These are phyloP conservation scores for Lasiodiplodia gonubiensis DNA, from an alignment of 2,329 filamentous ascomycete genomes.

Conservation along the genomic window DNA sequence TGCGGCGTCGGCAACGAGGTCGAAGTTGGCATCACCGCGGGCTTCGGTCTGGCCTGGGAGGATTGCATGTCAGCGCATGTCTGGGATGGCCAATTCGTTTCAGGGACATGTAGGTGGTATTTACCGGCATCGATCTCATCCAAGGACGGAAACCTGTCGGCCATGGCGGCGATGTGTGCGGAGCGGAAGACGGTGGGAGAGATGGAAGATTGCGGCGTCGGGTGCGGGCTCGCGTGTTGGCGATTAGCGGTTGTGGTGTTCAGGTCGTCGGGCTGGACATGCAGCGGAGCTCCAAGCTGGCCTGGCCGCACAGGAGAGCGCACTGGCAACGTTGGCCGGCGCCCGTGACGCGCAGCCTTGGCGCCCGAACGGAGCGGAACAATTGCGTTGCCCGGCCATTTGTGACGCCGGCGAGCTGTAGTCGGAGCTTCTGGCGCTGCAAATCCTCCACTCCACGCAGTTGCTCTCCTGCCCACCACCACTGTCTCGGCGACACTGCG, in stretches of 20 bases:
- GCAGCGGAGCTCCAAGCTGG: conserved; percentile 22
- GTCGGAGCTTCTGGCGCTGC: background rate
- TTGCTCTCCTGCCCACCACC: background rate
- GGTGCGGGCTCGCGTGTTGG: background rate
- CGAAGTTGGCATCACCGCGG: conserved; percentile 57
- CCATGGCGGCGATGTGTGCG: conserved; percentile 46
- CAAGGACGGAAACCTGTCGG: conserved; percentile 59
- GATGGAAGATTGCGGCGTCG: background rate
- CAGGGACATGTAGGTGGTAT: conserved; percentile 31
- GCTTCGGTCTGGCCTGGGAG: conserved; percentile 69
- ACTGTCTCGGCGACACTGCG: conserved; percentile 5
- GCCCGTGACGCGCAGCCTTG: conserved; percentile 21
- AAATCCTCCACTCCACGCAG: background rate
- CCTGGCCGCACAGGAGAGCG: conserved; percentile 22
- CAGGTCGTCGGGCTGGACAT: conserved; percentile 16
- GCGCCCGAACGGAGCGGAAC: conserved; percentile 9
- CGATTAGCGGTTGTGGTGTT: conserved; percentile 22
- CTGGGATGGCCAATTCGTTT: conserved; percentile 2
- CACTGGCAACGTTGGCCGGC: conserved; percentile 17
- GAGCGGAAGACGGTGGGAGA: background rate
- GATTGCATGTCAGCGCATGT: conserved; percentile 12
- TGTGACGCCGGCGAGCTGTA: conserved; percentile 12
- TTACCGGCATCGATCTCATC: conserved; percentile 60
- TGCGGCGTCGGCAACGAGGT: conserved; percentile 60
- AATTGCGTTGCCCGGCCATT: background rate